A percentile compares a stretch with the other conserved stretches of the same genome.
These are phyloP conservation scores for Lachancea lanzarotensis DNA, from an alignment of 805 yeast genomes.

Conservation along the genomic window DNA sequence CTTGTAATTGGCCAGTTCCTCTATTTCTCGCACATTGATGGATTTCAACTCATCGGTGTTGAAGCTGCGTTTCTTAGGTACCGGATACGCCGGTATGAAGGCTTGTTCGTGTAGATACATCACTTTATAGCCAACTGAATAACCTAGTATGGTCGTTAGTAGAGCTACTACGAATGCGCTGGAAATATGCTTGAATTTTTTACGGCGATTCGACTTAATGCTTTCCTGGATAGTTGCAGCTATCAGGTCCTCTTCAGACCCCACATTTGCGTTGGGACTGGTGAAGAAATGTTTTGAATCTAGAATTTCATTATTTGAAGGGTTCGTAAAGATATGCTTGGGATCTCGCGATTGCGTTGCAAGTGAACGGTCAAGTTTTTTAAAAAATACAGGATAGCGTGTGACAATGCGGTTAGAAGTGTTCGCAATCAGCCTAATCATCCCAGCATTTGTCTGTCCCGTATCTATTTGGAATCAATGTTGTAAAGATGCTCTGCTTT, in stretches of 20 bases:
- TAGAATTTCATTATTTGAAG: slow-evolving; percentile 9
- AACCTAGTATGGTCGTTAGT: slow-evolving; percentile 22
- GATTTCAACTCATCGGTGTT: slow-evolving; percentile 19
- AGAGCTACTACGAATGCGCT: slow-evolving; percentile 13
- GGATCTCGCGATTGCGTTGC: slow-evolving; percentile 9
- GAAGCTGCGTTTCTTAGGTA: slow-evolving; percentile 20
- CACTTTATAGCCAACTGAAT: slow-evolving; percentile 26
- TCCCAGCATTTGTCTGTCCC: background rate
- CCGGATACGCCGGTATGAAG: slow-evolving; percentile 25
- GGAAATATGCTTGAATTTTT: slow-evolving; percentile 14
- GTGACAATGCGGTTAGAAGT: background rate
- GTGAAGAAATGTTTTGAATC: slow-evolving; percentile 26
- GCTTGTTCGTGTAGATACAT: slow-evolving; percentile 21
- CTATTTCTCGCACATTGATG: slow-evolving; percentile 18
- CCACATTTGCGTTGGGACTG: slow-evolving; percentile 6
- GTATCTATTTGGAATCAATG: background rate
- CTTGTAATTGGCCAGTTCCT: slow-evolving; percentile 16
- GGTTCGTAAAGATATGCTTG: slow-evolving; percentile 18
- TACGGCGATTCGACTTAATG: slow-evolving; percentile 17
- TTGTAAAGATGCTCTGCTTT: background rate
- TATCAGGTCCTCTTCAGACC: background rate
- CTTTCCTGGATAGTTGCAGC: slow-evolving; percentile 16
- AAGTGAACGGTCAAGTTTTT: background rate
- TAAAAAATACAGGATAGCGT: background rate
- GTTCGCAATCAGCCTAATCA: background rate